Percentiles rank a stretch among this genome's conserved stretches.
These are phyloP conservation scores for Cryptococcus deneoformans DNA, from an alignment of 1,284 basidiomycete genomes.

Conservation along the genomic window DNA sequence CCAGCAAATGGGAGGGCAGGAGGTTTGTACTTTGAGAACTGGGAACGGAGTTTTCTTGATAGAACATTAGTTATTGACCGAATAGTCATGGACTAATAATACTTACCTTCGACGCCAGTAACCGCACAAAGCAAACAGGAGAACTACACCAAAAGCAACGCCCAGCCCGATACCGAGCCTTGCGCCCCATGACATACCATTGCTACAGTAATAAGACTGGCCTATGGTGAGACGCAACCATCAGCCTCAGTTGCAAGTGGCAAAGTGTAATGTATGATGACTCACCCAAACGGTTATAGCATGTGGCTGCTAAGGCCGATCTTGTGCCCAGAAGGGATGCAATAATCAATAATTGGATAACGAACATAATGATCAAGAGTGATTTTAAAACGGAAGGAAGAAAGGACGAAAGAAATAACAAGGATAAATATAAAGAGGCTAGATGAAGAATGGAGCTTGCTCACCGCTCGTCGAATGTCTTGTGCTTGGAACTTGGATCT, in stretches of 20 bases:
- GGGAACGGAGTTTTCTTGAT: conserved; percentile 22
- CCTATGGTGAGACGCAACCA: conserved; percentile 4
- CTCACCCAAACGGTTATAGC: conserved; percentile 18
- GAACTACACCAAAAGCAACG: conserved; percentile 34
- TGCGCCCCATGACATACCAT: conserved; percentile 35
- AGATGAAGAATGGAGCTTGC: not conserved
- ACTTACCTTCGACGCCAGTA: conserved; percentile 42
- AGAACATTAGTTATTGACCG: not conserved
- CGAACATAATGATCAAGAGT: not conserved
- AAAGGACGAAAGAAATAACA: not conserved
- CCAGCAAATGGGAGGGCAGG: conserved; percentile 28
- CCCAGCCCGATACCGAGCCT: conserved; percentile 45
- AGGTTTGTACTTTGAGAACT: conserved; percentile 31
- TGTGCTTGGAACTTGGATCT: too few relatives aligned
- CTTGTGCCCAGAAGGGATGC: conserved; percentile 6
- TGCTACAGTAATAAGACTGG: conserved; percentile 25
- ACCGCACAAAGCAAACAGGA: conserved; percentile 31
- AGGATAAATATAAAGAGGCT: not conserved
- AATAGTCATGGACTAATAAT: conserved; percentile 1
- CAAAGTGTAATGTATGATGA: not conserved
- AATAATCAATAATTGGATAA: conserved; percentile 2
- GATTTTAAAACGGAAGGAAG: not conserved
- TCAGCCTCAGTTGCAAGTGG: not conserved
- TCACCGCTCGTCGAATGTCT: too few relatives aligned
- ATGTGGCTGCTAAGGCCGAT: conserved; percentile 3